phyloP scores from a whole-genome alignment of 176 grass and related monocot genomes.

The Luzula sylvatica region DNA sequence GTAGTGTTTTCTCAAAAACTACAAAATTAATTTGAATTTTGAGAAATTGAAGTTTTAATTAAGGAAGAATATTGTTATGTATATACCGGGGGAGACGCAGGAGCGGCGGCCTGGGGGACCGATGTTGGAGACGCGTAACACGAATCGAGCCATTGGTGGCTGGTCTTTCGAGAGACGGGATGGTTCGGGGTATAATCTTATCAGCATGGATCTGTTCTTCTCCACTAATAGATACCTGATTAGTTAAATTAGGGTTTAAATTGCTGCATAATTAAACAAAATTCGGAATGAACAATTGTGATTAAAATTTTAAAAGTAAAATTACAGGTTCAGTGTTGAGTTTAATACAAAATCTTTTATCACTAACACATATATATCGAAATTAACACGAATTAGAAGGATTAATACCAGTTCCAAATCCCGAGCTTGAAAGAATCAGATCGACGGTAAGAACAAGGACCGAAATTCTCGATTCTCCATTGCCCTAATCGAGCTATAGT shows the following conservation, averaged over 20 bases:
- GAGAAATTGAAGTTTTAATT: not conserved
- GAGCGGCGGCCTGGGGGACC: constrained; percentile 56
- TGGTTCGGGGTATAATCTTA: constrained; percentile 82
- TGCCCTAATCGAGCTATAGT: constrained; percentile 81
- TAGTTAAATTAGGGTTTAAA: no score
- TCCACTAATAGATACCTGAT: constrained; percentile 67
- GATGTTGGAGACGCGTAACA: constrained; percentile 56
- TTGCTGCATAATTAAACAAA: no score
- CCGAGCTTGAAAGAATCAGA: constrained; percentile 85
- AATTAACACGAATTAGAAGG: not conserved
- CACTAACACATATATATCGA: not conserved
- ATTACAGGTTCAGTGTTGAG: no score
- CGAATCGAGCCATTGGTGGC: constrained; percentile 61
- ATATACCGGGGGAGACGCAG: constrained; percentile 49
- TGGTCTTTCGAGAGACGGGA: constrained; percentile 70
- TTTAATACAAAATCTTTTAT: not conserved
- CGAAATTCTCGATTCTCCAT: constrained; percentile 84
- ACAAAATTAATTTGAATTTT: constrained; percentile 5
- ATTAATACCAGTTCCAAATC: constrained; percentile 77
- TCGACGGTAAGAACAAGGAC: constrained; percentile 78
- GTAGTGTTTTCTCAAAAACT: constrained; percentile 57
- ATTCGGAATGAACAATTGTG: no score
- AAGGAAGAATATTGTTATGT: not conserved
- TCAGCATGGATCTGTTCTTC: constrained; percentile 51
- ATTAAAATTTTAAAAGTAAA: no score